Percentiles rank a stretch among this genome's conserved stretches.
Conservation (phyloP, 2,329 filamentous ascomycete genomes). For the Blumeria hordei region DNA sequence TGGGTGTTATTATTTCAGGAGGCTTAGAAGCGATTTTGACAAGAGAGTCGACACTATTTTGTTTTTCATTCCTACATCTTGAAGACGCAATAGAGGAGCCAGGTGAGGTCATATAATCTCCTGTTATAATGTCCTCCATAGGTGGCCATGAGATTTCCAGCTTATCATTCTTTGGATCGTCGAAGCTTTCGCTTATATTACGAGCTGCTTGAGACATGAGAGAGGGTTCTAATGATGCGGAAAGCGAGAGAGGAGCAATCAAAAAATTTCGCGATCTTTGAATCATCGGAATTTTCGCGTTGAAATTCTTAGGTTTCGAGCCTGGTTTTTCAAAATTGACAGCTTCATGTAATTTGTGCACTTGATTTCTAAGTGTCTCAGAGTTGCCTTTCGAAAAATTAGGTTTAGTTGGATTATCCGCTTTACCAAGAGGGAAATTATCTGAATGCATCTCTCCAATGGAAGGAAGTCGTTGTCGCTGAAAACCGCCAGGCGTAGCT, state of each 20-base stretch:
- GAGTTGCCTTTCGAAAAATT: no score
- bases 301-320: no score
- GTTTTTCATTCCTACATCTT: conserved; percentile 22
- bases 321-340: no score
- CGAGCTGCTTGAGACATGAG: conserved; percentile 10
- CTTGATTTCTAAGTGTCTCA: no score
- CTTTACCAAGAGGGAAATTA: conserved; percentile 16
- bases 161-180: conserved; percentile 24
- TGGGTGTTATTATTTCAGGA: no score
- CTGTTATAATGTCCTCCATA: conserved; percentile 24
- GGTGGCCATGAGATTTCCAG: conserved; percentile 37
- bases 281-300: conserved; percentile 27
- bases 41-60: conserved; percentile 23
- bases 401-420: no score
- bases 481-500: conserved; percentile 33
- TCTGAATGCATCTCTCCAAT: conserved; percentile 45
- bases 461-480: conserved; percentile 44
- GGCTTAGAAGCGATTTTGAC: conserved; percentile 20
- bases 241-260: conserved; percentile 27
- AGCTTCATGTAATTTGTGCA: no score
- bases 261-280: conserved; percentile 19
- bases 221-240: conserved; percentile 46
- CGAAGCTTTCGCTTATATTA: no score
- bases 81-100: conserved; percentile 30
- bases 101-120: conserved; percentile 29